Evolutionary conservation across 2,329 filamentous ascomycete genomes (phyloP).

Genomic region (Scolecobasidium constrictum): DNA sequence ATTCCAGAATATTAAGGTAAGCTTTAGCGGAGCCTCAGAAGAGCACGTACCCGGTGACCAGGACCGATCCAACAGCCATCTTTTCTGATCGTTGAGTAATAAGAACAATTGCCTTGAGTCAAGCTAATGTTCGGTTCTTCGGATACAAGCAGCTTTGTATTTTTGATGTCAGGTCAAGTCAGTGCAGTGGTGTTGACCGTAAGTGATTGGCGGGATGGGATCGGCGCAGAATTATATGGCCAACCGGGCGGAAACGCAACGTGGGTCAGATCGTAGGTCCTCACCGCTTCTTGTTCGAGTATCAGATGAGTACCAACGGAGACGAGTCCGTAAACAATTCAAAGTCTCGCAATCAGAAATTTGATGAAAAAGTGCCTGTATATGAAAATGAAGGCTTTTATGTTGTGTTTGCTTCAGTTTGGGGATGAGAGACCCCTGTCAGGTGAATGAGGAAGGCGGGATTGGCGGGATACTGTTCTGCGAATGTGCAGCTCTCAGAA

Average conservation of each 20-base stretch:
- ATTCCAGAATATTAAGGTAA: not conserved
- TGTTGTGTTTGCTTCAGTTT: no score
- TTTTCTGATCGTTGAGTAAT: not conserved
- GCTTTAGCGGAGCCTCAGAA: not conserved
- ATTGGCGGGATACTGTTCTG: no score
- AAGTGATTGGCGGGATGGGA: not conserved
- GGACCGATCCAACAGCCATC: conserved; percentile 78
- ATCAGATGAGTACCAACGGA: no score
- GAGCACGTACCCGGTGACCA: conserved; percentile 70
- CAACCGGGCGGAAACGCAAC: not conserved
- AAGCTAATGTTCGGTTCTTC: not conserved
- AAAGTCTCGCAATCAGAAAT: no score
- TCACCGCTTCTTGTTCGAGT: no score
- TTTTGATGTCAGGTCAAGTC: not conserved
- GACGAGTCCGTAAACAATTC: no score
- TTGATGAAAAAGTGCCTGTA: no score
- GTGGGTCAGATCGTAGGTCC: not conserved
- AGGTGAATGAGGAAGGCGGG: no score
- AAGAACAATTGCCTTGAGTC: not conserved
- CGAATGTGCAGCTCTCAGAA: no score
- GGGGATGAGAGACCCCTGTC: no score
- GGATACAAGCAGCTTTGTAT: not conserved
- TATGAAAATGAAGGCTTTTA: no score
- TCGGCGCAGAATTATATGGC: not conserved
- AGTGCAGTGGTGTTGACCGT: not conserved